Conservation (phyloP, 306 rosid genomes). For the Dalbergia oliveri region DNA sequence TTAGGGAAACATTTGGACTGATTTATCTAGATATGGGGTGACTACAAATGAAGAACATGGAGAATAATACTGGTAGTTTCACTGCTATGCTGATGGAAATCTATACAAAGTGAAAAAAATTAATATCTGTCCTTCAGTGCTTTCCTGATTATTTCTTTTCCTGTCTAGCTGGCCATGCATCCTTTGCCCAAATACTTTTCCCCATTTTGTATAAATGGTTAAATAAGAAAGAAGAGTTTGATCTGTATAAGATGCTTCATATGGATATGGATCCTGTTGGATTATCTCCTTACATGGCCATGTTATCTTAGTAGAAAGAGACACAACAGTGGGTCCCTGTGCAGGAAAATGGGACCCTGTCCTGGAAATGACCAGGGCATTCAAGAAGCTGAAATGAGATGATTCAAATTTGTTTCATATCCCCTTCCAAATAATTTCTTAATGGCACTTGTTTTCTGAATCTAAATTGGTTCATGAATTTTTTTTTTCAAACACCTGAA, state of each 20-base stretch:
- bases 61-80: slow-evolving; percentile 13
- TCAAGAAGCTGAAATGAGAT: slow-evolving; percentile 35
- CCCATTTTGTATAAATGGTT: neutral
- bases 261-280: slow-evolving; percentile 13
- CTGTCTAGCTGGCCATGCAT: slow-evolving; percentile 3
- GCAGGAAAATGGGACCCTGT: slow-evolving; percentile 22
- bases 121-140: slow-evolving; percentile 13
- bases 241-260: slow-evolving; percentile 25
- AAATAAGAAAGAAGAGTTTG: neutral
- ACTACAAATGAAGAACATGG: neutral
- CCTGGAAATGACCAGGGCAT: slow-evolving; percentile 2
- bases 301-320: slow-evolving; percentile 5
- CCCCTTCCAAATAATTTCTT: slow-evolving; percentile 24
- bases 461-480: slow-evolving; percentile 18
- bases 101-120: neutral
- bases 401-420: slow-evolving; percentile 20
- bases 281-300: slow-evolving; percentile 4
- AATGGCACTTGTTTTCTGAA: slow-evolving; percentile 19
- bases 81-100: slow-evolving; percentile 11
- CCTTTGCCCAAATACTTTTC: neutral
- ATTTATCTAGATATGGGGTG: slow-evolving; percentile 12
- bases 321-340: neutral
- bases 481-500: slow-evolving; percentile 34
- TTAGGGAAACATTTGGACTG: slow-evolving; percentile 32
- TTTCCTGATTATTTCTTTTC: slow-evolving; percentile 13